phyloP scores from a whole-genome alignment of 345 rosid species.

The Acer yangbiense region DNA sequence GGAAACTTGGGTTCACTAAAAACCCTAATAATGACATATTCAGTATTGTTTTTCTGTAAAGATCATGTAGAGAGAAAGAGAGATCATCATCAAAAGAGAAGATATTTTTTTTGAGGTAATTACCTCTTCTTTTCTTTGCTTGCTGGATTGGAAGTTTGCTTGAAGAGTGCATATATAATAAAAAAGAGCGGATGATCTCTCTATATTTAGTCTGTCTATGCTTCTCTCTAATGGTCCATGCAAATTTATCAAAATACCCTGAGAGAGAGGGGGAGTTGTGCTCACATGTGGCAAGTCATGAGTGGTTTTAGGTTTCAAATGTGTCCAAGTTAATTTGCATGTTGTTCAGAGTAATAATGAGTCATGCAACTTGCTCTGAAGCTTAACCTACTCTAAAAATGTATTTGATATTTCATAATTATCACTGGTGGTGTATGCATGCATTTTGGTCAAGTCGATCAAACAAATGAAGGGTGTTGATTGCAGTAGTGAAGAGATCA shows the following conservation, averaged over 20 bases:
- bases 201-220: not conserved
- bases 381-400: too few relatives aligned
- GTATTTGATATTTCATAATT: too few relatives aligned
- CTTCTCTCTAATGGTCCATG: not conserved
- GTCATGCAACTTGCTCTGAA: too few relatives aligned
- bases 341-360: too few relatives aligned
- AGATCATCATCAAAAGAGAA: not conserved
- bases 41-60: not conserved
- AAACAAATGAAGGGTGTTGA: too few relatives aligned
- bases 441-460: too few relatives aligned
- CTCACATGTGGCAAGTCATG: too few relatives aligned
- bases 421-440: too few relatives aligned
- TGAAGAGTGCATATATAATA: not conserved
- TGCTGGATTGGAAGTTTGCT: constrained; percentile 16
- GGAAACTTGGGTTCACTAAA: constrained; percentile 25
- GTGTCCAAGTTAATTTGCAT: too few relatives aligned
- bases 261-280: too few relatives aligned
- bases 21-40: constrained; percentile 18
- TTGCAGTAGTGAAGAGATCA: too few relatives aligned
- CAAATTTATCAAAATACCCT: not conserved
- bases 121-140: constrained; percentile 14
- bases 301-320: too few relatives aligned
- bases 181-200: not conserved
- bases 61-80: not conserved
- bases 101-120: not conserved